Percentiles rank a stretch among this genome's conserved stretches.
These are phyloP conservation scores for Postia placenta DNA, from an alignment of 768 basidiomycete genomes.

Conservation along the genomic window DNA sequence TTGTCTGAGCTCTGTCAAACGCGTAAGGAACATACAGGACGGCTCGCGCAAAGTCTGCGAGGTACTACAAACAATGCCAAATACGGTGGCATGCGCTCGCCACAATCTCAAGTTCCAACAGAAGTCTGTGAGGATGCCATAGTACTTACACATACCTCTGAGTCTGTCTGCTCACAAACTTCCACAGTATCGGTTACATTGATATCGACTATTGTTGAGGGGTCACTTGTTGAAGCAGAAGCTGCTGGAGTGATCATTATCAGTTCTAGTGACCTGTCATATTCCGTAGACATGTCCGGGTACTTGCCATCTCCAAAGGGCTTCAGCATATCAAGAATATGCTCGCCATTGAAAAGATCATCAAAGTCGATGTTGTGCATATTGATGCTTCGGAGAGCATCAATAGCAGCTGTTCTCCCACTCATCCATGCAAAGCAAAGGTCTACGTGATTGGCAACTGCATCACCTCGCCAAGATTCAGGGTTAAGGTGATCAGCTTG, in stretches of 20 bases:
- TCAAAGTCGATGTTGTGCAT: conserved; percentile 3
- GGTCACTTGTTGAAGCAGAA: neutral
- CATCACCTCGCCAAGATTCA: conserved; percentile 17
- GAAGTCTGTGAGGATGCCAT: too few relatives aligned
- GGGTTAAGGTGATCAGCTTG: conserved; percentile 24
- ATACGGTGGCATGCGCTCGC: too few relatives aligned
- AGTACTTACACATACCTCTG: too few relatives aligned
- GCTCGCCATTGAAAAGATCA: conserved; percentile 1
- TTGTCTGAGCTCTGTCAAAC: too few relatives aligned
- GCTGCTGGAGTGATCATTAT: neutral
- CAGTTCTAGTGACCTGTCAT: conserved; percentile 17
- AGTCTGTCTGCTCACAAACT: too few relatives aligned
- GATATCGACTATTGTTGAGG: too few relatives aligned
- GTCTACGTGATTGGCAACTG: conserved; percentile 13
- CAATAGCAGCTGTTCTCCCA: conserved; percentile 8
- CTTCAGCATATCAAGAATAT: conserved; percentile 18
- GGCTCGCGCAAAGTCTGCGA: too few relatives aligned
- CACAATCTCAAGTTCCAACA: too few relatives aligned
- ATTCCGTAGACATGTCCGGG: conserved; percentile 22
- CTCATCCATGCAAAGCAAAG: conserved; percentile 12
- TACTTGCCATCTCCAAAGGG: conserved; percentile 23
- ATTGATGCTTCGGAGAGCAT: conserved; percentile 4
- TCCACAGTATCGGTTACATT: too few relatives aligned
- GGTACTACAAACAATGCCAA: too few relatives aligned
- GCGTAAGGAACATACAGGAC: too few relatives aligned